Evolutionary conservation across 2,329 filamentous ascomycete species (phyloP).

Genomic region (Mariannaea elegans): DNA sequence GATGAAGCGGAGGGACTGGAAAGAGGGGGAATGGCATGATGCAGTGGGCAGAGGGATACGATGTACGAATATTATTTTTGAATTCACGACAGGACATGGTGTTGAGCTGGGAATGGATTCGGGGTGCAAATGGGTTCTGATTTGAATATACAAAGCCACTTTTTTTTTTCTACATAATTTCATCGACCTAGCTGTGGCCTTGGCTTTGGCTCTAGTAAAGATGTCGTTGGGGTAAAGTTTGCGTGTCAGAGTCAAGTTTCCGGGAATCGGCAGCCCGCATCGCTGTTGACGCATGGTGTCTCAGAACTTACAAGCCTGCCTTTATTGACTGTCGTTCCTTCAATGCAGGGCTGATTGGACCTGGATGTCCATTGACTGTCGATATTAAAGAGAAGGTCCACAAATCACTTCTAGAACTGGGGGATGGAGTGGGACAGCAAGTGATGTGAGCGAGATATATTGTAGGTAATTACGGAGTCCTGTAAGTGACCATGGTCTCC

Average conservation of each 20-base stretch:
- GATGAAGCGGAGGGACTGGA: conserved; percentile 13
- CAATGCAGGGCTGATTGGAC: not conserved
- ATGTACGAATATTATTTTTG: conserved; percentile 19
- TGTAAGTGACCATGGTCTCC: too few species aligned
- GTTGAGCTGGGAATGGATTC: not conserved
- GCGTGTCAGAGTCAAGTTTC: not conserved
- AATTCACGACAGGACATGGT: not conserved
- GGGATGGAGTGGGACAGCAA: too few species aligned
- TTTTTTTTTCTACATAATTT: not conserved
- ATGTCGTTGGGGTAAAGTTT: not conserved
- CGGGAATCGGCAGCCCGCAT: conserved; percentile 9
- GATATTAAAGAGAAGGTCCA: not conserved
- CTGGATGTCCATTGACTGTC: not conserved
- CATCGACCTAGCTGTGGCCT: too few species aligned
- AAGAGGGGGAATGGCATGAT: conserved; percentile 10
- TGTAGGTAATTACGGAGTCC: too few species aligned
- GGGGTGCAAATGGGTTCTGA: not conserved
- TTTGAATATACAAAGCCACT: not conserved
- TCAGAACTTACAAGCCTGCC: conserved; percentile 1
- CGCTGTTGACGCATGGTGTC: conserved; percentile 6
- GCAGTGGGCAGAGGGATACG: not conserved
- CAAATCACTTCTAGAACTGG: not conserved
- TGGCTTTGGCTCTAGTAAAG: not conserved
- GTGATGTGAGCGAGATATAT: too few species aligned
- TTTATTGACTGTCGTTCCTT: not conserved